Conservation (phyloP, 129 eudicot genomes). For the Chrysanthemum seticuspe region DNA sequence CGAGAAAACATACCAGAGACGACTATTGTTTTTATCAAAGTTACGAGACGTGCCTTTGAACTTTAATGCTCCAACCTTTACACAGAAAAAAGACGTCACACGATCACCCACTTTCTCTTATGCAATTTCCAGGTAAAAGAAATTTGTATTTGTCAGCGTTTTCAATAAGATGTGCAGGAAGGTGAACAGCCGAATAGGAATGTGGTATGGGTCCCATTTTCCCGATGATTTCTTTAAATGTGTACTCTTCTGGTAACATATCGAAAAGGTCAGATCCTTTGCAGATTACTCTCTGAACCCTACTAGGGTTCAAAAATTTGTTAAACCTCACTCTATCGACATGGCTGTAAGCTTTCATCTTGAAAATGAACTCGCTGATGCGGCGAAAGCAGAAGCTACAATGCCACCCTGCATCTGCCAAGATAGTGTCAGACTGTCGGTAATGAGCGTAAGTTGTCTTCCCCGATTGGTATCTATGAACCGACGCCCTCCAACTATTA, state of each 20-base stretch:
- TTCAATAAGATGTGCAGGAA: slow-evolving; percentile 70
- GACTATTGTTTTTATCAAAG: slow-evolving; percentile 27
- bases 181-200: slow-evolving; percentile 90
- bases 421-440: slow-evolving; percentile 71
- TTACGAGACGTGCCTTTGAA: slow-evolving; percentile 21
- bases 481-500: slow-evolving; percentile 90
- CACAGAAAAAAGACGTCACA: slow-evolving; percentile 14
- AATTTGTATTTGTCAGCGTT: slow-evolving; percentile 69
- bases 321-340: slow-evolving; percentile 77
- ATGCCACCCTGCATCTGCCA: slow-evolving; percentile 98
- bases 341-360: slow-evolving; percentile 96
- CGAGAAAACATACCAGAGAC: slow-evolving; percentile 40
- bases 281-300: slow-evolving; percentile 82
- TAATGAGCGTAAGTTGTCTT: slow-evolving; percentile 84
- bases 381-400: slow-evolving; percentile 96
- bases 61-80: slow-evolving; percentile 42
- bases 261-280: slow-evolving; percentile 85
- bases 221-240: slow-evolving; percentile 77
- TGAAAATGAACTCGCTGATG: slow-evolving; percentile 76
- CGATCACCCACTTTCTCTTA: slow-evolving; percentile 68
- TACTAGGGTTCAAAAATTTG: slow-evolving; percentile 66
- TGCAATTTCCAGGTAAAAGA: slow-evolving; percentile 86
- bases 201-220: slow-evolving; percentile 95
- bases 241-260: slow-evolving; percentile 93
- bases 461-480: slow-evolving; percentile 75